These are phyloP conservation scores for Xanthoconium separans DNA, from an alignment of 1,284 basidiomycete species.

Conservation along the genomic window DNA sequence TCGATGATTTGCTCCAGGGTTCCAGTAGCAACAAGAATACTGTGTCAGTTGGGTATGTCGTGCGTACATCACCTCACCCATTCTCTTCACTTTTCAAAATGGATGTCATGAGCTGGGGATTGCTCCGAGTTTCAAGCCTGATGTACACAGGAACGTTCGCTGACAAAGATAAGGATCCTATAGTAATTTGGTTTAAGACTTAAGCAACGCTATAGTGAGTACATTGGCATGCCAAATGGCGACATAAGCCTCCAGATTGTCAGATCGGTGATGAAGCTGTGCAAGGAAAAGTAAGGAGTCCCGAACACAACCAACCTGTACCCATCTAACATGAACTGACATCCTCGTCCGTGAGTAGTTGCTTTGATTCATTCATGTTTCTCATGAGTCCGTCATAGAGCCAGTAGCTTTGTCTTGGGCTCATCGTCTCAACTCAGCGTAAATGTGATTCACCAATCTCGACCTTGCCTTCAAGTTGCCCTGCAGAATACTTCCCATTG, in stretches of 20 bases:
- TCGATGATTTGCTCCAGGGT: no score
- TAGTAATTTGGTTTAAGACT: background rate
- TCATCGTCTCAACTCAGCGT: background rate
- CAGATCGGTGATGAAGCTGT: background rate
- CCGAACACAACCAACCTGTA: no score
- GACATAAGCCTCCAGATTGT: background rate
- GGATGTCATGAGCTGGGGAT: no score
- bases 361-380: background rate
- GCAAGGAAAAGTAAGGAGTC: no score
- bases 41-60: no score
- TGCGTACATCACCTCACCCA: no score
- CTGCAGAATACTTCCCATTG: slow-evolving; percentile 2
- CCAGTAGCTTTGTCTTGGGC: background rate
- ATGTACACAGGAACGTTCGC: background rate
- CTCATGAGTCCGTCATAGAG: background rate
- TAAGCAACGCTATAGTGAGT: background rate
- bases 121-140: no score
- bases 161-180: background rate
- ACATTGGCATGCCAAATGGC: background rate
- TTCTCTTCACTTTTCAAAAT: no score
- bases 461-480: background rate
- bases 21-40: no score
- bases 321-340: no score
- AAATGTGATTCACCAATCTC: slow-evolving; percentile 11
- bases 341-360: background rate